phyloP scores from a whole-genome alignment of 2,329 filamentous ascomycete genomes.

The Pseudocercospora fijiensis region DNA sequence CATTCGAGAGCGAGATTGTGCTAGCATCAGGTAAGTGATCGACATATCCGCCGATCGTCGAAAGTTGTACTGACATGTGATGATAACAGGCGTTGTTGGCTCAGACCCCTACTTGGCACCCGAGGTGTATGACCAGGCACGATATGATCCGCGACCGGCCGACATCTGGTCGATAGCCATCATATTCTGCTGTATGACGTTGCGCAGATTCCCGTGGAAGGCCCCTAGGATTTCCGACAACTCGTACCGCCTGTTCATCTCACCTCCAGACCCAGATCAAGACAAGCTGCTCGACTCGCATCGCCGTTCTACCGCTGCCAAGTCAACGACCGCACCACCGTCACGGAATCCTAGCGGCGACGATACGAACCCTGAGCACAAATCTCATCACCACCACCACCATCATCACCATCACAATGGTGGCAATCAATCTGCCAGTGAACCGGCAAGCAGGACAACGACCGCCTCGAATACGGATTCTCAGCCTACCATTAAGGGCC shows the following conservation, averaged over 20 bases:
- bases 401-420: conserved; percentile 39
- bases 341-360: conserved; percentile 40
- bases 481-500: conserved; percentile 73
- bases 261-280: conserved; percentile 72
- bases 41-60: neutral
- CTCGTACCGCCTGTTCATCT: conserved; percentile 88
- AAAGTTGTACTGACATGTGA: conserved; percentile 13
- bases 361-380: conserved; percentile 17
- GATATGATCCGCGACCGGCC: conserved; percentile 89
- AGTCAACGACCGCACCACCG: conserved; percentile 42
- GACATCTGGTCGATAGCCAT: conserved; percentile 99
- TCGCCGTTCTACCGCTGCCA: conserved; percentile 28
- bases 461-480: conserved; percentile 26
- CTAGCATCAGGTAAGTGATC: conserved; percentile 68
- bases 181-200: conserved; percentile 98
- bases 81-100: conserved; percentile 69
- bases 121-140: conserved; percentile 90
- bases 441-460: conserved; percentile 25
- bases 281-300: conserved; percentile 36
- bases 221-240: conserved; percentile 88
- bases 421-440: conserved; percentile 47
- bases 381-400: conserved; percentile 30
- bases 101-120: conserved; percentile 96
- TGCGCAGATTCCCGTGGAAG: conserved; percentile 96
- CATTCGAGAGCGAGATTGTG: conserved; percentile 87